Evolutionary conservation across 1,139 yeast species (phyloP), one percentile per base, ranked within the genome.

Genomic region (Sugiyamaella novakii): DNA sequence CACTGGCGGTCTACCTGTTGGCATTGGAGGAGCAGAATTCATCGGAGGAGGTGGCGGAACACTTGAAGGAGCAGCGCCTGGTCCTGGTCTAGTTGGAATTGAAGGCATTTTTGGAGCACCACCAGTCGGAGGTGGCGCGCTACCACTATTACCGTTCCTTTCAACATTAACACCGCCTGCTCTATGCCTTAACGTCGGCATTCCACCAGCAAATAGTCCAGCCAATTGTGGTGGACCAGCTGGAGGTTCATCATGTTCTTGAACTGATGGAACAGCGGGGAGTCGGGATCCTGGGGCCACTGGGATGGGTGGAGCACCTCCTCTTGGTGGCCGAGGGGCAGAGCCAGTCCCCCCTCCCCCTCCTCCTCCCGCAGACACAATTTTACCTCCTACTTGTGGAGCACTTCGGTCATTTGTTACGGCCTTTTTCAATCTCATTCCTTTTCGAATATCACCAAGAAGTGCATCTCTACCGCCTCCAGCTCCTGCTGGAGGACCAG

Each of bases 381-480:
- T 60, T 6, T 71, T 65, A 2, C 80, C 78, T 3, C 70, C 75
- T 0, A 78, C 65, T 39, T 59, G 51, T 1, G 88, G 87, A 1
- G 76, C 78, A 54, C 84, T 79, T 59, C 87, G 72, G 62, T 84
- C 94, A 54, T 84, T 77, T 0, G 91, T 86, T 39, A 76, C 77
- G 0, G 96, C 85, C 59, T 88, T 87, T 67, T 87, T 88, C 57
- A 91, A 75, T 49, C 63, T 72, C 55, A 75, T 73, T 15, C 97
- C 98, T 60, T 87, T 85, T 58, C 91, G 79, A 57, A 91, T 91
- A 65, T 88, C 96, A 29, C 92, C 88, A 33, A 91, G 73, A 44
- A 91, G 73, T 0, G 97, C 97, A 62, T 85, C 87, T 62, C 94
- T 51, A 17, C 59, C 63, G 1, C 57, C 59, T 5, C 57, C 50